A percentile compares a stretch with the other conserved stretches of the same genome.
Evolutionary conservation across 805 yeast genomes (phyloP).

Genomic region (Wickerhamiella australiensis): DNA sequence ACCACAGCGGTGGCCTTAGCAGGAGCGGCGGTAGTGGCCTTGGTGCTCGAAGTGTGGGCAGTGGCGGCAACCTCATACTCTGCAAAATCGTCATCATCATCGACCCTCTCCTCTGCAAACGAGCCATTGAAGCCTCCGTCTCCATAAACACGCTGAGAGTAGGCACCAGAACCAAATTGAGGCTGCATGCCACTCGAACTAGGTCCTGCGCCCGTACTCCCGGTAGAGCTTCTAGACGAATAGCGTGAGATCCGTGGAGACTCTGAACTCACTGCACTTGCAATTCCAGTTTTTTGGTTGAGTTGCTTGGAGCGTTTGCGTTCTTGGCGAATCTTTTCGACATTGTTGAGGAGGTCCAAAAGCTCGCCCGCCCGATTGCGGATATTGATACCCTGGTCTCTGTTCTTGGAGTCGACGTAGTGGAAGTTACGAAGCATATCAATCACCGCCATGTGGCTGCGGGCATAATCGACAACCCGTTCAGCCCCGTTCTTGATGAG

Average conservation of each 20-base stretch:
- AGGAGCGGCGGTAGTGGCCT: slow-evolving; percentile 1
- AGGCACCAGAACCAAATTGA: slow-evolving; percentile 27
- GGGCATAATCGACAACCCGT: slow-evolving; percentile 86
- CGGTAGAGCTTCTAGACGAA: slow-evolving; percentile 14
- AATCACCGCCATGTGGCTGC: slow-evolving; percentile 67
- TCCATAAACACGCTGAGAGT: slow-evolving; percentile 31
- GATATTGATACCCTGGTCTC: slow-evolving; percentile 92
- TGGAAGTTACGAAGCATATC: slow-evolving; percentile 88
- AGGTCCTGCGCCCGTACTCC: slow-evolving; percentile 9
- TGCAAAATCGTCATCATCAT: slow-evolving; percentile 16
- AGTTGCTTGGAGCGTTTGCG: slow-evolving; percentile 84
- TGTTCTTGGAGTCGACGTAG: slow-evolving; percentile 83
- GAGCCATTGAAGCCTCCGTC: slow-evolving; percentile 32
- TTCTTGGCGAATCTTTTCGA: slow-evolving; percentile 62
- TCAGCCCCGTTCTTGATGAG: slow-evolving; percentile 87
- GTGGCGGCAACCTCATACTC: slow-evolving; percentile 22
- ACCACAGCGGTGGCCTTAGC: background rate
- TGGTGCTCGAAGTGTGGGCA: background rate
- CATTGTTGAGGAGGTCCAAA: slow-evolving; percentile 60
- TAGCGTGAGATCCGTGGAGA: slow-evolving; percentile 24
- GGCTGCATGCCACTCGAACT: slow-evolving; percentile 20
- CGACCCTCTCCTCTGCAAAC: slow-evolving; percentile 20
- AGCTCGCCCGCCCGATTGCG: slow-evolving; percentile 80
- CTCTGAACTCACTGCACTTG: slow-evolving; percentile 36
- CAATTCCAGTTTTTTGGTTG: slow-evolving; percentile 48